Conservation (phyloP, 2,329 filamentous ascomycete genomes). For the Colletotrichum eleusines region DNA sequence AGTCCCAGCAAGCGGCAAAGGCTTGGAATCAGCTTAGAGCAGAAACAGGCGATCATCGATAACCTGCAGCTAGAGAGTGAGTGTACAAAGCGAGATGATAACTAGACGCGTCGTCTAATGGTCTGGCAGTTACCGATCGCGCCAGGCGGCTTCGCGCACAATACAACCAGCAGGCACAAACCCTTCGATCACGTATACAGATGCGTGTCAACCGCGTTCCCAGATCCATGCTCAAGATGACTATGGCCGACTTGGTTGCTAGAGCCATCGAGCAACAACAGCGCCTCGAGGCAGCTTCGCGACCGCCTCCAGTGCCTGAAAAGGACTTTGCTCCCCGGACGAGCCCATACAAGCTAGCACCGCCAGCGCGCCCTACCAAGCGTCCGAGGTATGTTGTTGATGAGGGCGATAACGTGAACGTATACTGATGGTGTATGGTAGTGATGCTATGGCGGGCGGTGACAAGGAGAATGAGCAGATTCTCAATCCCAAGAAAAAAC, state of each 20-base stretch:
- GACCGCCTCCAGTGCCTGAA: conserved; percentile 61
- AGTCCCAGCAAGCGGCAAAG: conserved; percentile 74
- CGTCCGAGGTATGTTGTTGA: conserved; percentile 61
- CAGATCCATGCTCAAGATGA: conserved; percentile 79
- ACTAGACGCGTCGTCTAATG: conserved; percentile 40
- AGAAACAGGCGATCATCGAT: conserved; percentile 90
- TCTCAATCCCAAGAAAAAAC: conserved; percentile 78
- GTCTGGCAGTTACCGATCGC: conserved; percentile 80
- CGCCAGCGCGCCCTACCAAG: conserved; percentile 55
- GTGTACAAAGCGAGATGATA: conserved; percentile 47
- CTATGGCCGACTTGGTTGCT: conserved; percentile 81
- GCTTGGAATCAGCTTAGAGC: conserved; percentile 72
- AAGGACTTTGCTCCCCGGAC: conserved; percentile 59
- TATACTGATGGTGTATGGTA: conserved; percentile 50
- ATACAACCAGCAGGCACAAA: conserved; percentile 88
- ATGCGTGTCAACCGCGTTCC: conserved; percentile 95
- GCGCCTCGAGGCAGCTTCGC: conserved; percentile 46
- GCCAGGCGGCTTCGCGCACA: conserved; percentile 89
- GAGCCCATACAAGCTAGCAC: conserved; percentile 53
- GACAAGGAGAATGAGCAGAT: conserved; percentile 81
- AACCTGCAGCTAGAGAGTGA: conserved; percentile 90
- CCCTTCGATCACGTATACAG: conserved; percentile 86
- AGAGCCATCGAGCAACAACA: conserved; percentile 62
- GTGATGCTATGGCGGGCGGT: conserved; percentile 71
- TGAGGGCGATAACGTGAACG: not conserved